Evolutionary conservation across 2,329 filamentous ascomycete genomes (phyloP).

Genomic region (Calonectria ilicicola): DNA sequence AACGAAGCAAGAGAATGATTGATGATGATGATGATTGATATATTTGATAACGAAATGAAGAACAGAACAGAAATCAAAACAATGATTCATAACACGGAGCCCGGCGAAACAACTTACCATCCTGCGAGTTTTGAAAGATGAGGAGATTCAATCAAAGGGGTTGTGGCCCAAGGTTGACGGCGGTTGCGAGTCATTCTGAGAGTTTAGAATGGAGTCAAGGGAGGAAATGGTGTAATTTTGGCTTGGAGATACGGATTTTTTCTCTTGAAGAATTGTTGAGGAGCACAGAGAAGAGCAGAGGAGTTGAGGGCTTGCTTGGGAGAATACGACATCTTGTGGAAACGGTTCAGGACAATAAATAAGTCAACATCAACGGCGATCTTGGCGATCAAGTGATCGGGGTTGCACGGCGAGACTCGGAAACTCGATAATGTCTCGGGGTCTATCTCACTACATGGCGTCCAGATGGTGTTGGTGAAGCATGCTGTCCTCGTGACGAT

Average conservation of each 20-base stretch:
- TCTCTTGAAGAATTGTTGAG: neutral
- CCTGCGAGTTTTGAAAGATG: conserved; percentile 74
- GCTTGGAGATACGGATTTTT: neutral
- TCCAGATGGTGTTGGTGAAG: neutral
- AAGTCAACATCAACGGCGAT: neutral
- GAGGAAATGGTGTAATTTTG: neutral
- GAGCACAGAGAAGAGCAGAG: neutral
- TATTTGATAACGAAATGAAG: no score
- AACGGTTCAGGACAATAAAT: neutral
- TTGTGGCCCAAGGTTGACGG: conserved; percentile 31
- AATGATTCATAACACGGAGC: neutral
- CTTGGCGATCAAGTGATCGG: conserved; percentile 3
- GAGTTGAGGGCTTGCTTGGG: neutral
- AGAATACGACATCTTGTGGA: neutral
- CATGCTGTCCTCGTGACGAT: neutral
- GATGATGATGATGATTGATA: no score
- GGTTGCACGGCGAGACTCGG: neutral
- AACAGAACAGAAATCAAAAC: neutral
- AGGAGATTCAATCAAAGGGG: conserved; percentile 33
- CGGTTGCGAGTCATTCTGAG: conserved; percentile 33
- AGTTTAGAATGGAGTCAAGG: neutral
- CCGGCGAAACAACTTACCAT: conserved; percentile 62
- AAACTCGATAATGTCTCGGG: neutral
- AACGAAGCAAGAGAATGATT: neutral
- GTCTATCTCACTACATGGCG: neutral